Evolutionary conservation across 495 filamentous ascomycete genomes (phyloP).

Genomic region (Xylaria acuta): DNA sequence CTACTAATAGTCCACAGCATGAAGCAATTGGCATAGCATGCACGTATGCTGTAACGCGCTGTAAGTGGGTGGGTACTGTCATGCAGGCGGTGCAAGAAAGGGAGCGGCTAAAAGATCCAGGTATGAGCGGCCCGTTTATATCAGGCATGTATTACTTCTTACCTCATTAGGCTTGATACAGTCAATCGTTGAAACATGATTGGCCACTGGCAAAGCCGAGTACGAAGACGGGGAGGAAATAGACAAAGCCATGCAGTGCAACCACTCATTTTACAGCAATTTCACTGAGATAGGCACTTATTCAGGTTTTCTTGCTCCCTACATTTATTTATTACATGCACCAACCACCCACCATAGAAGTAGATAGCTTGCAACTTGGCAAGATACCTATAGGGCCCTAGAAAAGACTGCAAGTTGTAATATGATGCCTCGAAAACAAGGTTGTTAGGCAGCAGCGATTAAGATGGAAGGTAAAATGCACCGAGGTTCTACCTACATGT

Average conservation of each 20-base stretch:
- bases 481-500: too few relatives aligned
- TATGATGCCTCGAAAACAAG: background rate
- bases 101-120: conserved; percentile 7
- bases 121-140: background rate
- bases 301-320: too few relatives aligned
- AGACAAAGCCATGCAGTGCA: background rate
- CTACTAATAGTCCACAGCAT: background rate
- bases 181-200: background rate
- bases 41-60: background rate
- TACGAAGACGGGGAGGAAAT: conserved; percentile 5
- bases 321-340: too few relatives aligned
- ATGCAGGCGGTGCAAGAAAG: background rate
- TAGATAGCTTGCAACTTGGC: too few relatives aligned
- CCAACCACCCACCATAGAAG: too few relatives aligned
- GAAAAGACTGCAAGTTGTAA: background rate
- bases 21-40: background rate
- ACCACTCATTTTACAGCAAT: background rate
- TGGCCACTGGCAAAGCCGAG: conserved; percentile 15
- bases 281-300: background rate
- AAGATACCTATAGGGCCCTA: too few relatives aligned
- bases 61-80: background rate
- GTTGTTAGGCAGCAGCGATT: background rate
- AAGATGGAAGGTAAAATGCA: too few relatives aligned
- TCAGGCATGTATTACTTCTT: background rate
- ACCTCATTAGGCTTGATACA: conserved; percentile 20